Evolutionary conservation across 2,329 filamentous ascomycete genomes (phyloP), one percentile per base, ranked within the genome.

Genomic region (Fusarium veterinarium): DNA sequence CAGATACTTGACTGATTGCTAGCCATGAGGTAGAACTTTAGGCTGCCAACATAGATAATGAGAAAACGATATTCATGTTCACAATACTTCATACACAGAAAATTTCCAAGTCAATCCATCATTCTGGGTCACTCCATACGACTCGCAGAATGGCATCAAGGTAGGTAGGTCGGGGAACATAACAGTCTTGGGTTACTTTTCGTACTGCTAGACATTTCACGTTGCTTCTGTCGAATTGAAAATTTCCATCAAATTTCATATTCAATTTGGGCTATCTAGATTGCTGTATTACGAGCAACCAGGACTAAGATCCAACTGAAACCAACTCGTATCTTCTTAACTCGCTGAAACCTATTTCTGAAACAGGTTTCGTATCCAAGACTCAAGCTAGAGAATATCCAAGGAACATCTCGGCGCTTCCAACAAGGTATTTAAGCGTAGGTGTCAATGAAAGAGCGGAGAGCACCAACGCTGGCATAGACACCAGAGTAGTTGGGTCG

Each of bases 361-460:
- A 40, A 33, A 14, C 31, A 19, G 23, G 17, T 31, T n/a, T 16
- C 37, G 10, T 13, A 33, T 66, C 30, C 40, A 42, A 30, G 5
- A 16, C 6, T 30, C 20, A 33, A 13, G 17, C 23, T n/a, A 42
- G 28, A 23, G 37, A 42, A 40, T 45, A 16, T 20, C 30, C 23
- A n/a, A 35, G 3, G 20, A 20, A 19, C n/a, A 19, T 28, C 23
- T 37, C 30, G 6, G 9, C 16, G 11, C 20, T 1, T 45, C 8
- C 19, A n/a, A 2, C 2, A 12, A 1, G 38, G 6, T 2, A 8
- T 19, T 56, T 56, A 68, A 33, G 63, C 40, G 19, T 78, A 72
- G 59, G 31, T 64, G 60, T 79, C 68, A 56, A 81, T 80, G 38
- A 73, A 80, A 60, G 59, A 58, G 33, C 78, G 67, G 42, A 77